A percentile compares a stretch with the other conserved stretches of the same genome.
Evolutionary conservation across 208 protist species (phyloP).

Genomic region (Endotrypanum monterogeii): DNA sequence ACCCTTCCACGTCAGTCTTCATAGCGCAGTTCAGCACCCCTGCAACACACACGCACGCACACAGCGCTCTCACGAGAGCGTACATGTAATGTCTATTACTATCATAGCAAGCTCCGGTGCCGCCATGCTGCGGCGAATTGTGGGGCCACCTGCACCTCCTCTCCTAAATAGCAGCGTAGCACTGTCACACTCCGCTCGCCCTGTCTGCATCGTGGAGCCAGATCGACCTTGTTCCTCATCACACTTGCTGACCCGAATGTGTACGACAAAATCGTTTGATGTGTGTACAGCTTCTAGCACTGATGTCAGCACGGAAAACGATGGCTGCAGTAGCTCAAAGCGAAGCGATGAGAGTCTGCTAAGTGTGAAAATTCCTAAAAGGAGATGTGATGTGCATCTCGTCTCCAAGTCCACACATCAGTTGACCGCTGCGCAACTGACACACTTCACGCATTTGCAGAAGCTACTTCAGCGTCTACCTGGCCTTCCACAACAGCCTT

Average conservation of each 20-base stretch:
- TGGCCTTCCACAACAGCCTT: not conserved
- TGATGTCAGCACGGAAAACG: not conserved
- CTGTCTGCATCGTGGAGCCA: not conserved
- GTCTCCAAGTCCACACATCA: not conserved
- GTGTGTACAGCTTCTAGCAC: not conserved
- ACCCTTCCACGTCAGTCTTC: not conserved
- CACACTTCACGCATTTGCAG: slow-evolving; percentile 28
- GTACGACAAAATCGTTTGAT: not conserved
- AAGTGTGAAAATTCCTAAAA: not conserved
- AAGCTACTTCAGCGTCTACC: slow-evolving; percentile 13
- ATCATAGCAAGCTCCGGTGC: not conserved
- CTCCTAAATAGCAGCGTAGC: not conserved
- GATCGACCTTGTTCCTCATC: not conserved
- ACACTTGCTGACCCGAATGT: not conserved
- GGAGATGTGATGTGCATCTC: not conserved
- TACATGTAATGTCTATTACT: not conserved
- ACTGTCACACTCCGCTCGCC: not conserved
- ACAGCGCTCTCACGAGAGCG: not conserved
- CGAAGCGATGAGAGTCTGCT: not conserved
- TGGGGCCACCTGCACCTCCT: not conserved
- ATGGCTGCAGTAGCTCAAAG: not conserved
- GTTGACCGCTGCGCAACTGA: slow-evolving; percentile 12
- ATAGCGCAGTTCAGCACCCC: not conserved
- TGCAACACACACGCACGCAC: not conserved
- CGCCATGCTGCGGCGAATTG: not conserved